Base-by-base conservation (phyloP, 306 rosid species). In the Lathyrus aphaca region DNA sequence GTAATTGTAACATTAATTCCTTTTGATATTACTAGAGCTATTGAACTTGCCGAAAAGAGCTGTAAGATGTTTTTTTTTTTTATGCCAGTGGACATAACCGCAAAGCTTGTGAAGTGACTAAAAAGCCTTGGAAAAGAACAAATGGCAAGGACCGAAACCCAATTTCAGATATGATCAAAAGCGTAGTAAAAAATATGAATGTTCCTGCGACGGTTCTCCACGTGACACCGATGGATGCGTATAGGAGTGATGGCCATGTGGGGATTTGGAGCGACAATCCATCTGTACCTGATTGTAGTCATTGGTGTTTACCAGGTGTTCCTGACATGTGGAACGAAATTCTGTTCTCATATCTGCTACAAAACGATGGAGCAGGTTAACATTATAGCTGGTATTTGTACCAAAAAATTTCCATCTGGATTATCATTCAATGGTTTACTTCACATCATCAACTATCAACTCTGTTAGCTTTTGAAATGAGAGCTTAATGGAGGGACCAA, bases 301-400 rank as follows among this genome's bases (percentile, higher is more conserved):
- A 94, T 75, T 94, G 98, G 98, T 94, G 97, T 75, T 86, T 90
- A 6, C 98, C 98, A 0, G 98, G 98, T 43, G 98, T 94, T 69
- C 99, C 99, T 83, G 99, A 94, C 77, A 82, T 82, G 83, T 94
- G 99, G 97, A 94, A 94, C 54, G 92, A 94, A 80, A 85, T 94
- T 84, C 85, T 94, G 68, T 74, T 94, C 72, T 86, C 86, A 3
- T 66, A 80, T 77, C 76, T 84, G 61, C 81, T 84, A 12, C 68
- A 78, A 38, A 68, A 60, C 43, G 73, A 69, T 61, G 58, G 35
- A 32, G 53, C 59, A 69, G 58, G 35, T 51, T 74, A 37, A 40
- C 78, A 25, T 64, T 17, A 60, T 40, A 74, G 18, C 27, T 68
- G 17, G 25, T 74, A 77, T 29, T 29, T 29, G 32, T 29, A 29